Evolutionary conservation across 1,284 basidiomycete genomes (phyloP).

Genomic region (Ceratobasidium sp.): DNA sequence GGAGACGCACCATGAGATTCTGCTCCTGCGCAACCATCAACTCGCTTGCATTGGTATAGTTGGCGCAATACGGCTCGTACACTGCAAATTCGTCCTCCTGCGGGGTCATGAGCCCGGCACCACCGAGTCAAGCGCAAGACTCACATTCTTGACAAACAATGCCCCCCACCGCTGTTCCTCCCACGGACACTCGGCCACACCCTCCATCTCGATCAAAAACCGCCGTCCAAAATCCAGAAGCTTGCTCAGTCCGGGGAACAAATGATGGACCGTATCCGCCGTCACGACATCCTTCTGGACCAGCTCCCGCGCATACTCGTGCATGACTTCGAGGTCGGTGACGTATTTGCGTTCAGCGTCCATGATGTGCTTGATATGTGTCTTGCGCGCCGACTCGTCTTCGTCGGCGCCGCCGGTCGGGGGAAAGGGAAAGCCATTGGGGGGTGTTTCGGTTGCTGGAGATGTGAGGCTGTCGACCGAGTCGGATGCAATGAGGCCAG

Average conservation of each 20-base stretch:
- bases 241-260: constrained; percentile 96
- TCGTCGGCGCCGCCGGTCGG: constrained; percentile 59
- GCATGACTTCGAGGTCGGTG: constrained; percentile 96
- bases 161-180: constrained; percentile 90
- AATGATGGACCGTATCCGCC: constrained; percentile 88
- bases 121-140: constrained; percentile 59
- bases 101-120: background rate
- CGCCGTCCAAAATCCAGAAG: constrained; percentile 96
- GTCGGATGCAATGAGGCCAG: constrained; percentile 57
- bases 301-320: constrained; percentile 64
- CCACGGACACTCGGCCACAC: constrained; percentile 84
- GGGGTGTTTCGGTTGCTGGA: constrained; percentile 42
- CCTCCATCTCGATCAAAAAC: constrained; percentile 94
- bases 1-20: constrained; percentile 76
- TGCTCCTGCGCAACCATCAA: constrained; percentile 87
- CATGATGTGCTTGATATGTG: constrained; percentile 87
- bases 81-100: constrained; percentile 93
- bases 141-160: constrained; percentile 81
- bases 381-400: constrained; percentile 75
- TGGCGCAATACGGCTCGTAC: constrained; percentile 98
- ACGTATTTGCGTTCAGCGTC: constrained; percentile 98
- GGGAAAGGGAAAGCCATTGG: constrained; percentile 31
- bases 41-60: constrained; percentile 89
- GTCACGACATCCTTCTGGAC: constrained; percentile 30
- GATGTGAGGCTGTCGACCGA: constrained; percentile 61